Evolutionary conservation across 1,139 yeast genomes (phyloP).

Genomic region (Yamadazyma aaseri): DNA sequence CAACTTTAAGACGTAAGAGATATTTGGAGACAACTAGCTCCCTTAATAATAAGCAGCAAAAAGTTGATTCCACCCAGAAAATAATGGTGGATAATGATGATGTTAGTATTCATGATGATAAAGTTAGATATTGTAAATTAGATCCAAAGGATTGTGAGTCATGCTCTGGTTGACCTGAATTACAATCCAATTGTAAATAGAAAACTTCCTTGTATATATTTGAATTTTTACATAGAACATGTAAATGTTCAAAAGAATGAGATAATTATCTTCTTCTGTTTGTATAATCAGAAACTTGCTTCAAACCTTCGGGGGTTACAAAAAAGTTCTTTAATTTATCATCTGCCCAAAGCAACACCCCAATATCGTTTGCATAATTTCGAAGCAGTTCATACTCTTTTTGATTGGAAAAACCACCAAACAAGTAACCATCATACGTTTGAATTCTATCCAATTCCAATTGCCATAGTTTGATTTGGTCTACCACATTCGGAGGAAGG

Average conservation of each 20-base stretch:
- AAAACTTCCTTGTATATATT: background rate
- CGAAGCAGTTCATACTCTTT: slow-evolving; percentile 73
- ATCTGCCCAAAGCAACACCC: slow-evolving; percentile 85
- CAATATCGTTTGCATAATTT: slow-evolving; percentile 84
- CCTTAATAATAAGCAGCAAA: slow-evolving; percentile 3
- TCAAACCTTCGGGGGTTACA: slow-evolving; percentile 80
- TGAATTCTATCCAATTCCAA: slow-evolving; percentile 90
- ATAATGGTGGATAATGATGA: background rate
- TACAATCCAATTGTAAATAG: slow-evolving; percentile 11
- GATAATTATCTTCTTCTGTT: slow-evolving; percentile 47
- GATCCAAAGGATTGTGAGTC: slow-evolving; percentile 42
- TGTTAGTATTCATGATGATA: slow-evolving; percentile 31
- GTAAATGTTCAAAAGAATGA: slow-evolving; percentile 2
- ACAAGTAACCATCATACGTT: slow-evolving; percentile 83
- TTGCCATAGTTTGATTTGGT: slow-evolving; percentile 95
- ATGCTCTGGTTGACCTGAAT: slow-evolving; percentile 35
- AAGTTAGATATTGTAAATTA: slow-evolving; percentile 40
- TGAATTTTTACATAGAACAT: slow-evolving; percentile 1
- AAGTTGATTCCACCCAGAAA: no score
- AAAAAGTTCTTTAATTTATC: slow-evolving; percentile 72
- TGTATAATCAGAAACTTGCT: slow-evolving; percentile 84
- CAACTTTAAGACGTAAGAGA: slow-evolving; percentile 20
- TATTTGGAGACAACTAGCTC: slow-evolving; percentile 16
- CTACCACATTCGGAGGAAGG: slow-evolving; percentile 93
- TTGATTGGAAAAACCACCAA: slow-evolving; percentile 77